Evolutionary conservation across 169 alveolate species (phyloP).

Genomic region (Eimeria mitis): DNA sequence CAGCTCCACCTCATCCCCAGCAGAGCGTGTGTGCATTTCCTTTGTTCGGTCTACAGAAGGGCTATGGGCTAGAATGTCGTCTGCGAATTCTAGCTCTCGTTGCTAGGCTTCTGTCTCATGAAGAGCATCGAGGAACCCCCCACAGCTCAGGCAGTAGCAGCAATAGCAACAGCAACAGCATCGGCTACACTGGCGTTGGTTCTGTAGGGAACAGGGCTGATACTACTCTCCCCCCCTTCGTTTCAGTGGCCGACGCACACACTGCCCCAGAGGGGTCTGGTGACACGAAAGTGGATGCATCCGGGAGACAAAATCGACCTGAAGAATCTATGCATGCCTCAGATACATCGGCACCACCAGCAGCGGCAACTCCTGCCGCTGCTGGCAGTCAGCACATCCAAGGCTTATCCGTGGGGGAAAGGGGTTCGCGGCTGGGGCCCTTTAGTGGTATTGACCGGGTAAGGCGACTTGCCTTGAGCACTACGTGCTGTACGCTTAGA

Average conservation of each 20-base stretch:
- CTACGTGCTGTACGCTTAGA: neutral
- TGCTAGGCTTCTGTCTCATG: conserved; percentile 43
- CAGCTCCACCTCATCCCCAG: neutral
- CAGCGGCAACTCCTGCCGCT: neutral
- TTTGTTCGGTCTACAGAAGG: neutral
- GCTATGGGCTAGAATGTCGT: conserved; percentile 56
- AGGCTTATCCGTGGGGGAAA: neutral
- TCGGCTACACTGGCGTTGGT: neutral
- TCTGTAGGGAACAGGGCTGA: neutral
- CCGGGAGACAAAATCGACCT: neutral
- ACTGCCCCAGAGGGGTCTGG: conserved; percentile 25
- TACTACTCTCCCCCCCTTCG: conserved; percentile 39
- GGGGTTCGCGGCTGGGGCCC: conserved; percentile 9
- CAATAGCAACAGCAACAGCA: conserved; percentile 16
- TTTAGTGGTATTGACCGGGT: conserved; percentile 59
- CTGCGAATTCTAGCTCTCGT: conserved; percentile 15
- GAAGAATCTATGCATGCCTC: conserved; percentile 4
- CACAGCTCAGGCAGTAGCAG: conserved; percentile 3
- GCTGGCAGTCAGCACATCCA: neutral
- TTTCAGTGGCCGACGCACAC: conserved; percentile 11
- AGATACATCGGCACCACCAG: conserved; percentile 9
- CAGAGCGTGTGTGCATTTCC: neutral
- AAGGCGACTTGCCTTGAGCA: neutral
- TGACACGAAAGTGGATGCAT: neutral
- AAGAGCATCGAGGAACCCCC: conserved; percentile 4